Evolutionary conservation across 2,329 filamentous ascomycete genomes (phyloP).

Genomic region (Stachybotrys elegans): DNA sequence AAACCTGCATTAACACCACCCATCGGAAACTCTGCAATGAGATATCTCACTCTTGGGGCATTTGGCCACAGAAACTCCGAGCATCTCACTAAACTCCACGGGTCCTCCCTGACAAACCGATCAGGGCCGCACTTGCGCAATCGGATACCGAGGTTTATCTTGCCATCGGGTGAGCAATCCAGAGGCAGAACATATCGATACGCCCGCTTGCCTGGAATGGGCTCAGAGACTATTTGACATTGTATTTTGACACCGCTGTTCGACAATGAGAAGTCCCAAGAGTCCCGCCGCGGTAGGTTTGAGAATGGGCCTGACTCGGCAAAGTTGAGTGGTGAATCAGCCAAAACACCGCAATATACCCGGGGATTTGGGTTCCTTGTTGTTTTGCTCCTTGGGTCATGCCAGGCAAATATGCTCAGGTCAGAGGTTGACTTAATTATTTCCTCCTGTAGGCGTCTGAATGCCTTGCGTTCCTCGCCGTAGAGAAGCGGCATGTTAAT

Average conservation of each 20-base stretch:
- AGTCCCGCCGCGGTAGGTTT: background rate
- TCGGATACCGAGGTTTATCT: background rate
- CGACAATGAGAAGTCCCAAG: background rate
- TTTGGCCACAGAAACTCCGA: background rate
- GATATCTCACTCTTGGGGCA: background rate
- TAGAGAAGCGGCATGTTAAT: conserved; percentile 15
- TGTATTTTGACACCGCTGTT: conserved; percentile 4
- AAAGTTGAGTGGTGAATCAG: background rate
- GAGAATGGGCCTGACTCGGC: background rate
- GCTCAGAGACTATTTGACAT: background rate
- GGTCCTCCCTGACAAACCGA: conserved; percentile 1
- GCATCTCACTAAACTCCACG: background rate
- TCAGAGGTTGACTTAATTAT: conserved; percentile 11
- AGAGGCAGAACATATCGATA: conserved; percentile 1
- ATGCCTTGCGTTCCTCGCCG: conserved; percentile 13
- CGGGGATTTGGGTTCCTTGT: background rate
- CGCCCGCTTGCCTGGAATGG: background rate
- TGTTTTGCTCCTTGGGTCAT: too few relatives aligned
- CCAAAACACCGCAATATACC: conserved; percentile 1
- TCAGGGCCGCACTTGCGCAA: conserved; percentile 1
- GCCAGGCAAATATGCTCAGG: conserved; percentile 11
- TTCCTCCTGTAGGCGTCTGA: conserved; percentile 14
- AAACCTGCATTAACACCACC: too few relatives aligned
- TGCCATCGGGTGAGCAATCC: background rate
- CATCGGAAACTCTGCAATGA: background rate